A percentile compares a stretch with the other conserved stretches of the same genome.
Conservation (phyloP, 179 eudicot species). For the Sideroxylon spinosum region DNA sequence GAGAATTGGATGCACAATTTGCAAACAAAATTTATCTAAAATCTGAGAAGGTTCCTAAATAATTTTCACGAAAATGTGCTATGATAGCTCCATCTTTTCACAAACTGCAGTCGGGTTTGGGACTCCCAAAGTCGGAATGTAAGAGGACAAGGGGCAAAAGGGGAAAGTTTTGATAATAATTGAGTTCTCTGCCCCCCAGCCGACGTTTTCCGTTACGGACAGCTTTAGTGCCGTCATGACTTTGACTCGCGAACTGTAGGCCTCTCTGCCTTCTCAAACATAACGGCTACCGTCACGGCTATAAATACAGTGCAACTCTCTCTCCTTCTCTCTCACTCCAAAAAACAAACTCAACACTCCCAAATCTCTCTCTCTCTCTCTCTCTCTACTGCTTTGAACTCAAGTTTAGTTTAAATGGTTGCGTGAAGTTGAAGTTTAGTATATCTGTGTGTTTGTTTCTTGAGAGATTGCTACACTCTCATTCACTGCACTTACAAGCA, state of each 20-base stretch:
- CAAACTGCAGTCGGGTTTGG: too few species aligned
- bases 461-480: conserved; percentile 15
- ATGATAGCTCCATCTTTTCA: too few species aligned
- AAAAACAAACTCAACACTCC: not conserved
- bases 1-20: too few species aligned
- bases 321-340: conserved; percentile 5
- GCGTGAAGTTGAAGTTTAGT: conserved; percentile 35
- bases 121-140: not conserved
- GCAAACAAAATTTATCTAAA: too few species aligned
- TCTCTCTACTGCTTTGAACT: not conserved
- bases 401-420: conserved; percentile 13
- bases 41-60: too few species aligned
- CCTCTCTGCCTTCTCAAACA: not conserved
- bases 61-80: too few species aligned
- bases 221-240: conserved; percentile 29
- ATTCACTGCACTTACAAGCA: not conserved
- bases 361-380: conserved; percentile 10
- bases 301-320: conserved; percentile 27
- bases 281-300: conserved; percentile 49
- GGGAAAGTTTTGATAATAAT: conserved; percentile 8
- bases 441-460: conserved; percentile 38
- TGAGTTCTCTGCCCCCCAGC: not conserved
- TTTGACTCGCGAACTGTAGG: not conserved
- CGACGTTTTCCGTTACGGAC: conserved; percentile 35
- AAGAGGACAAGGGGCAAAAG: conserved; percentile 17